phyloP scores from a whole-genome alignment of 441 rosid species.

The Theobroma grandiflorum region DNA sequence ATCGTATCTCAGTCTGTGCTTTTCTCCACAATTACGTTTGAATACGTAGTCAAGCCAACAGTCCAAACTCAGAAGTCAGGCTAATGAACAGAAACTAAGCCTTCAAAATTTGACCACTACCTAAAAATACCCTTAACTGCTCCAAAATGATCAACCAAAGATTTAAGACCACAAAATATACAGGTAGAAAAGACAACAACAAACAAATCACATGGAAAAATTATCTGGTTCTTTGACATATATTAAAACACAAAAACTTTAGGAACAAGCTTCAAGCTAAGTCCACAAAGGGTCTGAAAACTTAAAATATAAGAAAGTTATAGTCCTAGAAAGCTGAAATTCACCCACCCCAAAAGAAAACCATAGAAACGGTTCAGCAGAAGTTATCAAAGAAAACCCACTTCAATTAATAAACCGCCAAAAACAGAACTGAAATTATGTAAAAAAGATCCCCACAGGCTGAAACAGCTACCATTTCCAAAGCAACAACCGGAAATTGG shows the following conservation, averaged over 20 bases:
- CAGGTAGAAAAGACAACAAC: constrained; percentile 24
- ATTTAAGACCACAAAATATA: constrained; percentile 30
- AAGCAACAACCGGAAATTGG: constrained; percentile 39
- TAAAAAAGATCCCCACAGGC: constrained; percentile 34
- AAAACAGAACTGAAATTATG: constrained; percentile 28
- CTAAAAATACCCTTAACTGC: constrained; percentile 26
- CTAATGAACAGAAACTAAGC: constrained; percentile 24
- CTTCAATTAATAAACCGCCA: constrained; percentile 34
- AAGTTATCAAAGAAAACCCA: constrained; percentile 27
- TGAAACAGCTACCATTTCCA: constrained; percentile 44
- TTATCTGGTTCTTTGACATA: constrained; percentile 15
- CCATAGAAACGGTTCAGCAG: constrained; percentile 11
- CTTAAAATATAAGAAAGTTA: constrained; percentile 34
- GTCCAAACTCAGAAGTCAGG: constrained; percentile 26
- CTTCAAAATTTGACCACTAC: constrained; percentile 30
- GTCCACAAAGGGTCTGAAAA: constrained; percentile 21
- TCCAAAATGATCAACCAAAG: constrained; percentile 34
- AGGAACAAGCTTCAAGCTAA: constrained; percentile 29
- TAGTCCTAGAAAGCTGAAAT: constrained; percentile 28
- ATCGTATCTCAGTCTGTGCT: constrained; percentile 29
- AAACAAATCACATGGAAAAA: constrained; percentile 32
- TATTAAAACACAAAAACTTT: constrained; percentile 18
- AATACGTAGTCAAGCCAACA: constrained; percentile 19
- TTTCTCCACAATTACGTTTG: constrained; percentile 36
- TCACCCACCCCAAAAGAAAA: constrained; percentile 27